Evolutionary conservation across 139 green algal species (phyloP).

Genomic region (Micractinium sp.): DNA sequence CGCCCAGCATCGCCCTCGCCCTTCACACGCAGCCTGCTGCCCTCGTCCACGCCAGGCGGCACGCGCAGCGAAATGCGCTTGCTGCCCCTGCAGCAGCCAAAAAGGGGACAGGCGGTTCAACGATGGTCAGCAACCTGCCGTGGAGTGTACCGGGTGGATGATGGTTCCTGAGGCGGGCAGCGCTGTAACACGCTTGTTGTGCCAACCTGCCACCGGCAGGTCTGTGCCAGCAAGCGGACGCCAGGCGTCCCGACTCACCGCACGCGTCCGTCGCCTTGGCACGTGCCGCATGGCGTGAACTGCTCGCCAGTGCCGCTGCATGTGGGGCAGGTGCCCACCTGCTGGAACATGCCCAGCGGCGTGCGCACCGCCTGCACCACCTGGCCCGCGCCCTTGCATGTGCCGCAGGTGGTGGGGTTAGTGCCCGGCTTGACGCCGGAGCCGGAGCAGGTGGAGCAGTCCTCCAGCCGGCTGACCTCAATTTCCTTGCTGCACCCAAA

Average conservation of each 20-base stretch:
- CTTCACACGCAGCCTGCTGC: conserved; percentile 88
- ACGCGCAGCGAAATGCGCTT: conserved; percentile 93
- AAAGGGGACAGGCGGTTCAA: no score
- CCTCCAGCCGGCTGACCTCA: conserved; percentile 82
- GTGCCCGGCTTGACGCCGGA: conserved; percentile 90
- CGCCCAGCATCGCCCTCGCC: conserved; percentile 78
- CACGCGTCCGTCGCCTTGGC: conserved; percentile 91
- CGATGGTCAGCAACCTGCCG: no score
- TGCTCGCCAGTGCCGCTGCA: conserved; percentile 84
- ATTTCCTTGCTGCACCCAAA: conserved; percentile 95
- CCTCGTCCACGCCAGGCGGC: conserved; percentile 91
- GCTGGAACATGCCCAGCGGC: conserved; percentile 94
- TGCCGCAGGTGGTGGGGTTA: conserved; percentile 75
- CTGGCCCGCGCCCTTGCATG: conserved; percentile 93
- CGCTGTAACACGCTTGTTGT: no score
- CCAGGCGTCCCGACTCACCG: conserved; percentile 25
- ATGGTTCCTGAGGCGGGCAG: no score
- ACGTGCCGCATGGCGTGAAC: conserved; percentile 85
- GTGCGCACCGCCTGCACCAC: conserved; percentile 89
- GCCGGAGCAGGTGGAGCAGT: conserved; percentile 77
- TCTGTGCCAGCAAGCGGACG: no score
- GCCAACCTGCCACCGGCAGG: no score
- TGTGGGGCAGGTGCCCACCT: conserved; percentile 77
- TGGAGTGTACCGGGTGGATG: no score
- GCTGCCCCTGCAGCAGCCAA: conserved; percentile 40